Evolutionary conservation across 495 filamentous ascomycete genomes (phyloP), one percentile per base, ranked within the genome.

Genomic region (Wilcoxina mikolae): DNA sequence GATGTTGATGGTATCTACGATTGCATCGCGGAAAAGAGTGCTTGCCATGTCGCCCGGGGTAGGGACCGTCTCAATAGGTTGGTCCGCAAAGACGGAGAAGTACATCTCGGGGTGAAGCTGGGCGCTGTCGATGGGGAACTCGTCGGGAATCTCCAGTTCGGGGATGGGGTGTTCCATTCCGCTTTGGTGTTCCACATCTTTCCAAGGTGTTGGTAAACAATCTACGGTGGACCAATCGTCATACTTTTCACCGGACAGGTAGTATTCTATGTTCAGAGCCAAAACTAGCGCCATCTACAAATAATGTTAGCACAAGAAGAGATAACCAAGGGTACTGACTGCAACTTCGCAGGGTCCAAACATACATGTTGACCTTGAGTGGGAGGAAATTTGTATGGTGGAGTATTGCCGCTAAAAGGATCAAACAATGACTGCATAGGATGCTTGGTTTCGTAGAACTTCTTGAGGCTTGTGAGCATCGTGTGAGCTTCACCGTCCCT

Each of bases 1-100:
- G 15, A 84, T 80, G 65, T 95, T 94, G 67, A 96, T 94, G 0
- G 89, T 95, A 66, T 99, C 91, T 27, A 94, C 76, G 18, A 95
- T 73, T 0, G 77, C 78, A 68, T 99, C 91, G 45, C 91, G 78
- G 56, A 95, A 72, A 22, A 99, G 66, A 5, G 78, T 87, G 0
- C 86, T 81, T 1, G 90, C 78, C 54, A 95, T 82, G 56, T 80
- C 79, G 17, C 75, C 75, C 2, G 77, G 75, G 3, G 84, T 73
- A 35, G 91, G 91, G 3, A 96, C 91, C 4, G 91, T 95, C 71
- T 66, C 35, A 25, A 50, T 15, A 43, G 95, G 89, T 61, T 94
- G 89, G 60, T 84, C 75, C 2, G 79, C 77, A 60, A 89, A 99
- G 18, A 95, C 85, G 1, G 91, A 99, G 67, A 94, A 82, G 68